phyloP scores from a whole-genome alignment of 345 rosid genomes.

The Raphanus sativus region DNA sequence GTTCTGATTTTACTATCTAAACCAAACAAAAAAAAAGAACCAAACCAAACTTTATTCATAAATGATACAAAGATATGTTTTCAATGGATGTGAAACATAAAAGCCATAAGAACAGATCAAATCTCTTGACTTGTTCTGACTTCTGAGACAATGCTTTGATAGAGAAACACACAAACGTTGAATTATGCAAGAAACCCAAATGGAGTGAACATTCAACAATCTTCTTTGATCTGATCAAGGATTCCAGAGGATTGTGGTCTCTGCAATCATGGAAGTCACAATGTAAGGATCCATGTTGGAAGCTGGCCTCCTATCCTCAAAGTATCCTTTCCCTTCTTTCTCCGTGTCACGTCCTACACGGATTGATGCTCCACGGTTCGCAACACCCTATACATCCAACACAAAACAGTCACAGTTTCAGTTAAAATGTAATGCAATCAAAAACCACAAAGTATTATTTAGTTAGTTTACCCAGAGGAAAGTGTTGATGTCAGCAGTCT shows the following conservation, averaged over 20 bases:
- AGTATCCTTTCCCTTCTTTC: constrained; percentile 74
- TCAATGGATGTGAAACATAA: not conserved
- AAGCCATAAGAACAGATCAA: constrained; percentile 13
- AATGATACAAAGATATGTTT: not conserved
- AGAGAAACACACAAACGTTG: constrained; percentile 21
- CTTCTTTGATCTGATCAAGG: constrained; percentile 36
- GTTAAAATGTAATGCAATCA: not conserved
- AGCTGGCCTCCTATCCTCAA: constrained; percentile 85
- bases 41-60: not conserved
- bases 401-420: not conserved
- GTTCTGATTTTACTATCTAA: not conserved
- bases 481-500: constrained; percentile 79
- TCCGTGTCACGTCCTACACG: constrained; percentile 83
- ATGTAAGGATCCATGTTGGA: constrained; percentile 93
- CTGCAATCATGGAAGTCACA: constrained; percentile 87
- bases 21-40: not conserved
- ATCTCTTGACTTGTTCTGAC: constrained; percentile 13
- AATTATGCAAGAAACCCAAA: constrained; percentile 16
- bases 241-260: constrained; percentile 72
- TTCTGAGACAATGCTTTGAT: constrained; percentile 14
- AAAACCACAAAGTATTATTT: constrained; percentile 1
- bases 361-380: constrained; percentile 81
- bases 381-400: constrained; percentile 60
- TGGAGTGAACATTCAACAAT: not conserved
- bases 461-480: constrained; percentile 63